Percentiles rank a stretch among this genome's conserved stretches.
phyloP scores from a whole-genome alignment of 805 yeast genomes.

The Pichia exigua region DNA sequence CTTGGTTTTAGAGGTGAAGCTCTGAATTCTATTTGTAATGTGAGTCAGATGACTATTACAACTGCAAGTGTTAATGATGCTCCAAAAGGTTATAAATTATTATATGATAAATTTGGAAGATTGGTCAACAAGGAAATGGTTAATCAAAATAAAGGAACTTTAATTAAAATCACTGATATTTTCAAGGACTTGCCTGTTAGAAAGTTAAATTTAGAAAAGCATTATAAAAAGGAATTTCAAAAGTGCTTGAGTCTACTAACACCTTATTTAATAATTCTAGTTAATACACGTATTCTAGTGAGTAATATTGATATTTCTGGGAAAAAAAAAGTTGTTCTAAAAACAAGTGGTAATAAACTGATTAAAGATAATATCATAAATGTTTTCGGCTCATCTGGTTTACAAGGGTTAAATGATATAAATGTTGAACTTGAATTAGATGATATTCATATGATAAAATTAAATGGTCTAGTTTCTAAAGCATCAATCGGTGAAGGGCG shows the following conservation, averaged over 20 bases:
- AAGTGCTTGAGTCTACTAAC: slow-evolving; percentile 59
- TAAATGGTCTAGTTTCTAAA: slow-evolving; percentile 64
- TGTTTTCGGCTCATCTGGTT: slow-evolving; percentile 63
- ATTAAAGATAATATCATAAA: slow-evolving; percentile 53
- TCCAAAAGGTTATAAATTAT: slow-evolving; percentile 53
- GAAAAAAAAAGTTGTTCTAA: slow-evolving; percentile 46
- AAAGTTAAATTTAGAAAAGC: slow-evolving; percentile 60
- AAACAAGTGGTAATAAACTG: slow-evolving; percentile 45
- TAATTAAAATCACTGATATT: slow-evolving; percentile 46
- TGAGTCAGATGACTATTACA: slow-evolving; percentile 38
- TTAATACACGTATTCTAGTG: slow-evolving; percentile 52
- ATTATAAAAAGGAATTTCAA: slow-evolving; percentile 61
- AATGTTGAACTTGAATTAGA: slow-evolving; percentile 32
- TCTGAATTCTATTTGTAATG: slow-evolving; percentile 57
- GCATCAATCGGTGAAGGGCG: slow-evolving; percentile 77
- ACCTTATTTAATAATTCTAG: slow-evolving; percentile 55
- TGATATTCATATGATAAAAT: slow-evolving; percentile 28
- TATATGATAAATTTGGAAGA: slow-evolving; percentile 48
- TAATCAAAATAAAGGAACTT: slow-evolving; percentile 64
- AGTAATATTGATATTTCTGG: slow-evolving; percentile 41
- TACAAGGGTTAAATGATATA: slow-evolving; percentile 49
- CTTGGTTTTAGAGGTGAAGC: slow-evolving; percentile 83
- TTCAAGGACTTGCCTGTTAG: slow-evolving; percentile 78
- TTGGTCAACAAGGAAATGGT: slow-evolving; percentile 31
- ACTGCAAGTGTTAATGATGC: slow-evolving; percentile 41